These are phyloP conservation scores for Lachnellula subtilissima DNA, from an alignment of 2,329 filamentous ascomycete genomes.

Conservation along the genomic window DNA sequence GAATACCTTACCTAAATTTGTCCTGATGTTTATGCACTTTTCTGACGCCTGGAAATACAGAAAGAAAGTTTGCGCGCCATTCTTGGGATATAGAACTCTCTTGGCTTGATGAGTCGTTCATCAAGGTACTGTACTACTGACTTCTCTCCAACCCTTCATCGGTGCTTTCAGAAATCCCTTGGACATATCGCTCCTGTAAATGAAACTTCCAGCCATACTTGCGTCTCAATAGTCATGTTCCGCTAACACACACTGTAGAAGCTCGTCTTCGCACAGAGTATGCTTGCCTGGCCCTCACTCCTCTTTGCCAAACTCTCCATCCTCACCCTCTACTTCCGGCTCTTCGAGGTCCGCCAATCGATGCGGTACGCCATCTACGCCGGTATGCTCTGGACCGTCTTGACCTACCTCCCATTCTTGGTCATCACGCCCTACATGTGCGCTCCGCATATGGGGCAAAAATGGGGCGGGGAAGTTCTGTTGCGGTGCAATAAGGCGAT, in stretches of 20 bases:
- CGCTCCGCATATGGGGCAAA: conserved; percentile 3
- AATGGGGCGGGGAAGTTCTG: neutral
- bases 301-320: conserved; percentile 9
- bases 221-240: no score
- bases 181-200: no score
- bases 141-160: no score
- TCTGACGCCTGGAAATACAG: neutral
- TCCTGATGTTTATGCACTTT: no score
- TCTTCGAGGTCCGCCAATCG: neutral
- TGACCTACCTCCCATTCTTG: conserved; percentile 2
- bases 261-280: conserved; percentile 1
- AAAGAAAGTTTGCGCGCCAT: conserved; percentile 3
- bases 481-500: neutral
- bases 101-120: conserved; percentile 2
- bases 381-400: conserved; percentile 2
- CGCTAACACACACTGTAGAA: neutral
- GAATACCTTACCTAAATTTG: neutral
- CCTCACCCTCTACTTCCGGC: conserved; percentile 8
- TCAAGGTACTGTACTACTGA: conserved; percentile 2
- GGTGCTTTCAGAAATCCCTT: no score
- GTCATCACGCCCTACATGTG: conserved; percentile 1
- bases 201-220: no score
- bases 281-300: conserved; percentile 1
- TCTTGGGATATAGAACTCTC: conserved; percentile 3
- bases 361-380: conserved; percentile 2